Conservation (phyloP, 164 flowering plant genomes). For the Magnolia officinalis region DNA sequence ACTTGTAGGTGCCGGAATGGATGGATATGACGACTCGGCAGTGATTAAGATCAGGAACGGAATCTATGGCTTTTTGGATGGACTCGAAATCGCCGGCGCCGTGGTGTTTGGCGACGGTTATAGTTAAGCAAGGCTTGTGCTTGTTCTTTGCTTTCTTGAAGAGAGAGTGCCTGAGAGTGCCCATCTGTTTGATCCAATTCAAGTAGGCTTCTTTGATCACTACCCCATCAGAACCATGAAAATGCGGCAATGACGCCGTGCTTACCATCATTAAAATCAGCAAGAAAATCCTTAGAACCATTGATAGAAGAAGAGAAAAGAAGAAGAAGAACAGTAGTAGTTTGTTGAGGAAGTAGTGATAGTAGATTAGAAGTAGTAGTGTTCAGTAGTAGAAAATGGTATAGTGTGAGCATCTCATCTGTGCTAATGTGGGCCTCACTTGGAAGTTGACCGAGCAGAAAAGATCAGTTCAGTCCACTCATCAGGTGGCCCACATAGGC, state of each 20-base stretch:
- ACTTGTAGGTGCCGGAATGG: slow-evolving; percentile 52
- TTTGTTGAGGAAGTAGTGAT: background rate
- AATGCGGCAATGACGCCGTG: slow-evolving; percentile 6
- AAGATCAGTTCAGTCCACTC: no score
- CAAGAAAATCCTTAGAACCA: slow-evolving; percentile 15
- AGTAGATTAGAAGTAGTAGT: no score
- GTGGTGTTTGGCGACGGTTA: slow-evolving; percentile 39
- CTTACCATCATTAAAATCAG: slow-evolving; percentile 17
- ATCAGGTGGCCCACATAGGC: no score
- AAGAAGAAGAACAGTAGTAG: slow-evolving; percentile 14
- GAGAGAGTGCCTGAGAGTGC: slow-evolving; percentile 32
- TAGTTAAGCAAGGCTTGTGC: slow-evolving; percentile 31
- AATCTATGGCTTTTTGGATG: slow-evolving; percentile 45
- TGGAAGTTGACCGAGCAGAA: no score
- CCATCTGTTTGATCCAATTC: slow-evolving; percentile 38
- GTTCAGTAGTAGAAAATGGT: no score
- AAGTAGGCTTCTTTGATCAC: slow-evolving; percentile 25
- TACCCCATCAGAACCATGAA: slow-evolving; percentile 15
- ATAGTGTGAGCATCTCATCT: no score
- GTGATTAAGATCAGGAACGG: slow-evolving; percentile 37
- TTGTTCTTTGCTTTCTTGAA: slow-evolving; percentile 32
- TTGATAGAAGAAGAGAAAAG: background rate
- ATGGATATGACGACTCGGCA: slow-evolving; percentile 50
- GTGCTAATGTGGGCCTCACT: no score
- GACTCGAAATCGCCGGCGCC: slow-evolving; percentile 28